A percentile compares a stretch with the other conserved stretches of the same genome.
These are phyloP conservation scores for Acorus calamus DNA, from an alignment of 106 monocot genomes.

Conservation along the genomic window DNA sequence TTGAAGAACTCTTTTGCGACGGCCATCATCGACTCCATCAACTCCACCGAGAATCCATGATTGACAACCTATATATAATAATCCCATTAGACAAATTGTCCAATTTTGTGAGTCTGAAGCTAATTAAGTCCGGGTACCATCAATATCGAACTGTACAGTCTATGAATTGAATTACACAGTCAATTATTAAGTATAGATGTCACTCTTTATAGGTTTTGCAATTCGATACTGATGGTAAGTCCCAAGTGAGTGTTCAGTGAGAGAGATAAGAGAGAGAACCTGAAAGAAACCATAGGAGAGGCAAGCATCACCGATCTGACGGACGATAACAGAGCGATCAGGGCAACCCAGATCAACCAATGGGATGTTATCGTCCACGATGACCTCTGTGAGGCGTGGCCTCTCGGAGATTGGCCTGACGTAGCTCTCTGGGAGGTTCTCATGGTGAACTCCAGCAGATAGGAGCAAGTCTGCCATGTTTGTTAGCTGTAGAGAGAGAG, in stretches of 20 bases:
- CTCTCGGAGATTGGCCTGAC: slow-evolving; percentile 52
- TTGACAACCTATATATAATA: slow-evolving; percentile 23
- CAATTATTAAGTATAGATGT: too few species aligned
- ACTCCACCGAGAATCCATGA: slow-evolving; percentile 35
- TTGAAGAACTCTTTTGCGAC: slow-evolving; percentile 46
- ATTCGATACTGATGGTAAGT: neutral
- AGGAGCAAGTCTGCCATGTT: slow-evolving; percentile 39
- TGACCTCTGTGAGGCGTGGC: slow-evolving; percentile 44
- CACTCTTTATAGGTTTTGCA: too few species aligned
- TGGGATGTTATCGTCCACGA: slow-evolving; percentile 40
- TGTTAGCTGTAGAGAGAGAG: too few species aligned
- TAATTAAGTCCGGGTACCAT: too few species aligned
- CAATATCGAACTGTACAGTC: too few species aligned
- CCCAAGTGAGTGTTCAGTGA: too few species aligned
- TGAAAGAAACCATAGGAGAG: slow-evolving; percentile 74
- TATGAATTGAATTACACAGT: neutral
- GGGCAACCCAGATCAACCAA: slow-evolving; percentile 41
- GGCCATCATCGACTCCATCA: slow-evolving; percentile 23
- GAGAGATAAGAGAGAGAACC: slow-evolving; percentile 11
- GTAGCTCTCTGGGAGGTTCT: slow-evolving; percentile 47
- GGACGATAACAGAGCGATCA: slow-evolving; percentile 18
- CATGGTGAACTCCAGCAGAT: slow-evolving; percentile 19
- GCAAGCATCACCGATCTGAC: slow-evolving; percentile 44
- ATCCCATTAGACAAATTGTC: too few species aligned
- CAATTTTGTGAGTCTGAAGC: too few species aligned